Percentiles rank a stretch among this genome's conserved stretches.
phyloP scores from a whole-genome alignment of 192 early-diverging fungal genomes.

The Umbelopsis ramanniana region DNA sequence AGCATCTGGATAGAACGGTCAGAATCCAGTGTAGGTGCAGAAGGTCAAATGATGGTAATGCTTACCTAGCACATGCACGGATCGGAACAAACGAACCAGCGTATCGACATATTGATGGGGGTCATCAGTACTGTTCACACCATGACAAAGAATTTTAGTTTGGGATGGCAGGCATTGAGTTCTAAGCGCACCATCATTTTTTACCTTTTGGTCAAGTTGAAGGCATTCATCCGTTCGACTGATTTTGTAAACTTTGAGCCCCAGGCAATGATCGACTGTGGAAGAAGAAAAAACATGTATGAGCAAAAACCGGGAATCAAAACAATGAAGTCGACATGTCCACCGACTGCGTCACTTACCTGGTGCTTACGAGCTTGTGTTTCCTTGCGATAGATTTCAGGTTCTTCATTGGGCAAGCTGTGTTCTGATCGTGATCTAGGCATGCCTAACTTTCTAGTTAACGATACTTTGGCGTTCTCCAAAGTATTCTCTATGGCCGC shows the following conservation, averaged over 20 bases:
- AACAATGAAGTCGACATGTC: no score
- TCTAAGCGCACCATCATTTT: background rate
- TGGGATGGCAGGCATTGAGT: background rate
- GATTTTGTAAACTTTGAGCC: constrained; percentile 44
- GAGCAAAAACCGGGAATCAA: background rate
- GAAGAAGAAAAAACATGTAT: no score
- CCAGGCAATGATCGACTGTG: constrained; percentile 40
- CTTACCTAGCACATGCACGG: constrained; percentile 40
- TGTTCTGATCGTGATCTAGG: background rate
- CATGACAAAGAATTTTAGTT: background rate
- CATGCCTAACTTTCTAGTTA: constrained; percentile 29
- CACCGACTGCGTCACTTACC: background rate
- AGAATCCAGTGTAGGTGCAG: no score
- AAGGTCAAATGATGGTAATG: no score
- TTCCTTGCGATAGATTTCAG: constrained; percentile 14
- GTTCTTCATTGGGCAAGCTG: background rate
- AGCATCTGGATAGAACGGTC: background rate
- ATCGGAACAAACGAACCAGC: constrained; percentile 34
- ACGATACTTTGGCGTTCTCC: constrained; percentile 9
- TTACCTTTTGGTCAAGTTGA: constrained; percentile 38
- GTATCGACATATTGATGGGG: constrained; percentile 39
- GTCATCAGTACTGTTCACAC: constrained; percentile 31
- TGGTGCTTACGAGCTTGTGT: constrained; percentile 9
- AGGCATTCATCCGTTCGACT: constrained; percentile 47
- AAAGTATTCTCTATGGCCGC: constrained; percentile 12